phyloP scores from a whole-genome alignment of 2,329 filamentous ascomycete genomes.

The Microcyclosporella mali region DNA sequence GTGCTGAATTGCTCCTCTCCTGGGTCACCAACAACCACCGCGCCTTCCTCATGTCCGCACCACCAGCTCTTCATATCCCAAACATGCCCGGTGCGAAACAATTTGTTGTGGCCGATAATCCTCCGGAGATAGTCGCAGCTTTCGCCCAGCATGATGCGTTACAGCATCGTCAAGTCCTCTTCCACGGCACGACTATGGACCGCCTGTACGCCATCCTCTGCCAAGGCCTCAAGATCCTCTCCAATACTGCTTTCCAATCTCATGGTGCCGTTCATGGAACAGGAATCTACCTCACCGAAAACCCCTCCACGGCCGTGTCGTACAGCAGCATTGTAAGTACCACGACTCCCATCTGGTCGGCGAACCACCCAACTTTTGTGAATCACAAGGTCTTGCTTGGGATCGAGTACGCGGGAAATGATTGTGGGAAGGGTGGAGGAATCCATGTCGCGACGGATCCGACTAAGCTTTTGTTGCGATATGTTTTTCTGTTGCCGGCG shows the following conservation, averaged over 20 bases:
- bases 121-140: slow-evolving; percentile 1
- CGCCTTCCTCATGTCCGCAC: slow-evolving; percentile 5
- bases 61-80: slow-evolving; percentile 1
- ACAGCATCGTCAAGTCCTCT: slow-evolving; percentile 5
- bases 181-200: slow-evolving; percentile 8
- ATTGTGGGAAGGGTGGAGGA: background rate
- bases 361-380: slow-evolving; percentile 1
- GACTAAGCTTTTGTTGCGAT: slow-evolving; percentile 4
- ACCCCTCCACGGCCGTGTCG: slow-evolving; percentile 1
- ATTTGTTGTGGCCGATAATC: slow-evolving; percentile 6
- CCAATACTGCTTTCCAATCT: slow-evolving; percentile 2
- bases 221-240: slow-evolving; percentile 7
- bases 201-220: slow-evolving; percentile 6
- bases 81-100: slow-evolving; percentile 7
- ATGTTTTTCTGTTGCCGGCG: slow-evolving; percentile 4
- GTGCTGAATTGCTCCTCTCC: slow-evolving; percentile 5
- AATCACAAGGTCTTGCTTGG: slow-evolving; percentile 6
- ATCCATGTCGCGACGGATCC: slow-evolving; percentile 7
- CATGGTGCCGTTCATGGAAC: slow-evolving; percentile 5
- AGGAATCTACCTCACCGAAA: slow-evolving; percentile 6
- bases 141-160: slow-evolving; percentile 4
- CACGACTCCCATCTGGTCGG: background rate
- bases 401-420: slow-evolving; percentile 6
- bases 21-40: slow-evolving; percentile 4
- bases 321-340: slow-evolving; percentile 1